phyloP scores from a whole-genome alignment of 140 eudicot species.

The Erigeron philadelphicus region DNA sequence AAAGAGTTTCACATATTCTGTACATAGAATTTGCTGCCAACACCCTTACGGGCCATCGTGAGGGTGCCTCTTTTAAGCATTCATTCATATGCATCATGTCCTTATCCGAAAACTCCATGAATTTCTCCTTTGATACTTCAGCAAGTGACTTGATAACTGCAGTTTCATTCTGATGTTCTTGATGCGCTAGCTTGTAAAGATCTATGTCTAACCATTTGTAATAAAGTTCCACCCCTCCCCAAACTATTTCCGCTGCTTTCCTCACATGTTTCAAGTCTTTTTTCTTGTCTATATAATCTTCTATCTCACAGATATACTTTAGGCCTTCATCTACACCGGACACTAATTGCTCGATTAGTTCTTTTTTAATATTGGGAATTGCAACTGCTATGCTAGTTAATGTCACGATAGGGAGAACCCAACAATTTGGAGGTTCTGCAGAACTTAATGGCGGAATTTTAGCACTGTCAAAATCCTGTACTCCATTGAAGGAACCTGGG shows the following conservation, averaged over 20 bases:
- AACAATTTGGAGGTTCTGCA: slow-evolving; percentile 56
- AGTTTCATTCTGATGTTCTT: slow-evolving; percentile 25
- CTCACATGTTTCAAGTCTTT: slow-evolving; percentile 34
- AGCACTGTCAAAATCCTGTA: slow-evolving; percentile 42
- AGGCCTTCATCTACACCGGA: slow-evolving; percentile 53
- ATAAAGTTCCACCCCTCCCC: slow-evolving; percentile 56
- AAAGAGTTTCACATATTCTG: slow-evolving; percentile 48
- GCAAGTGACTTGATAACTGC: slow-evolving; percentile 40
- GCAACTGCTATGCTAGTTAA: slow-evolving; percentile 63
- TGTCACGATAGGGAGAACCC: slow-evolving; percentile 81
- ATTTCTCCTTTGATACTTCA: slow-evolving; percentile 36
- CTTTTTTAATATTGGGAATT: slow-evolving; percentile 34
- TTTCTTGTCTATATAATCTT: slow-evolving; percentile 34
- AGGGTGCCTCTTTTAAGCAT: slow-evolving; percentile 39
- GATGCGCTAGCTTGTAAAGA: slow-evolving; percentile 34
- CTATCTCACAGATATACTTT: slow-evolving; percentile 41
- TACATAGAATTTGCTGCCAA: slow-evolving; percentile 77
- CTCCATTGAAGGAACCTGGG: slow-evolving; percentile 34
- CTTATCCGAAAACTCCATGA: slow-evolving; percentile 31
- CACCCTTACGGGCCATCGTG: slow-evolving; percentile 54
- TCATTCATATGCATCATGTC: slow-evolving; percentile 27
- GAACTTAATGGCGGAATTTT: slow-evolving; percentile 37
- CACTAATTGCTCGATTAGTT: slow-evolving; percentile 33
- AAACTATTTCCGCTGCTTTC: slow-evolving; percentile 56
- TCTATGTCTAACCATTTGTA: slow-evolving; percentile 61